These are phyloP conservation scores for Tricholoma terreum DNA, from an alignment of 768 basidiomycete genomes.

Conservation along the genomic window DNA sequence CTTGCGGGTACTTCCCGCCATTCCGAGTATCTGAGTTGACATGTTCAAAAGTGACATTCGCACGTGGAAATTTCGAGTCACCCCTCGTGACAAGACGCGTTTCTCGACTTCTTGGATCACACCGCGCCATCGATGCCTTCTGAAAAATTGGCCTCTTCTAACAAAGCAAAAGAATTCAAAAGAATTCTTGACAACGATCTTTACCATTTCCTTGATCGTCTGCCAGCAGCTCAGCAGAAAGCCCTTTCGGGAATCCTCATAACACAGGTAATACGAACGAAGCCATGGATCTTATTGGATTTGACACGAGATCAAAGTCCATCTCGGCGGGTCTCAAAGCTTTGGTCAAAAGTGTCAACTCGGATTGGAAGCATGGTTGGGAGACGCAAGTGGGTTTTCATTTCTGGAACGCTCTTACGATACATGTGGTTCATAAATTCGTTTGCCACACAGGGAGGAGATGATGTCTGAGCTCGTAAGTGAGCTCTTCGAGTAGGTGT, in stretches of 20 bases:
- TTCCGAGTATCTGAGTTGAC: no score
- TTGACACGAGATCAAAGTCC: not conserved
- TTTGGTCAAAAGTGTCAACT: not conserved
- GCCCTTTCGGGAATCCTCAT: not conserved
- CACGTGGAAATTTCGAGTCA: no score
- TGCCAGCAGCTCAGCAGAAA: not conserved
- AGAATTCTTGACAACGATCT: not conserved
- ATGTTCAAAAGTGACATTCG: no score
- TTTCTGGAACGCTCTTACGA: not conserved
- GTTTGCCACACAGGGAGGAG: not conserved
- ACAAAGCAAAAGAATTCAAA: not conserved
- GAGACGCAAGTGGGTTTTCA: not conserved
- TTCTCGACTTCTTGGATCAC: no score
- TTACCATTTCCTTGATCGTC: not conserved
- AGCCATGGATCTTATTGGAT: not conserved
- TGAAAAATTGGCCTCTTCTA: not conserved
- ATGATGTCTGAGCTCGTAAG: not conserved
- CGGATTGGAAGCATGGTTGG: not conserved
- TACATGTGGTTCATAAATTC: not conserved
- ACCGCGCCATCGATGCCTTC: not conserved
- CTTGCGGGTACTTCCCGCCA: no score
- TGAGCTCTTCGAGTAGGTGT: not conserved
- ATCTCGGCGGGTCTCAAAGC: not conserved
- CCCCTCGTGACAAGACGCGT: no score
- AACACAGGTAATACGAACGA: not conserved